Base-by-base conservation (phyloP, 148 eudicot genomes). In the Heliamphora exappendiculata region DNA sequence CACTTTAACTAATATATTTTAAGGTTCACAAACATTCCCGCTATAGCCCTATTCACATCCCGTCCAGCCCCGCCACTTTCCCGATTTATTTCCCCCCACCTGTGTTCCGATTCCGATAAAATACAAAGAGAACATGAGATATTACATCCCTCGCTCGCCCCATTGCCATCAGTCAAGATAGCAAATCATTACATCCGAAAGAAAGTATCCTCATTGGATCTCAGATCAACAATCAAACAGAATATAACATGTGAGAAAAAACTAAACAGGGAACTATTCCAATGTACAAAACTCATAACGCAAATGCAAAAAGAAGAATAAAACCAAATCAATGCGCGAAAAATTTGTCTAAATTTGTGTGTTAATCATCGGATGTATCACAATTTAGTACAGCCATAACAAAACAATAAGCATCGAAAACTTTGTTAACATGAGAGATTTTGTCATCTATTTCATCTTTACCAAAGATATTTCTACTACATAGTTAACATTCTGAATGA, bases 391-490 rank as follows among this genome's bases (percentile, higher is more conserved):
- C 24, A 36, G 3, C 66, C 22, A 37, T 9, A 26, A 19, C 12
- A 39, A 59, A 7, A 26, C 8, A 31, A 59, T 14, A 74, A 29
- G 28, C 26, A 55, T 42, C 36, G 12, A 59, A 60, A 5, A 26
- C 60, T 74, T 28, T 22, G 1, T 44, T 37, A 74, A 29, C 41
- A 74, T 17, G 22, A 3, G 34, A 42, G 9, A 50, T 65, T 71
- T 63, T 78, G 44, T 51, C 64, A 78, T 67, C 69, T 70, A 67
- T 67, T 45, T 82, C 62, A 68, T 74, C 69, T 77, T 72, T 53
- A 49, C 17, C 36, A 42, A n/a, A 67, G 70, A 14, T 74, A 9
- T 57, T 57, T 59, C 34, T 57, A 50, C 66, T 72, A 79, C 77
- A 79, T 37, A 65, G 70, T 55, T 58, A 64, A 66, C 57, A 45